These are phyloP conservation scores for Hebeloma cylindrosporum DNA, from an alignment of 768 basidiomycete genomes.

Conservation along the genomic window DNA sequence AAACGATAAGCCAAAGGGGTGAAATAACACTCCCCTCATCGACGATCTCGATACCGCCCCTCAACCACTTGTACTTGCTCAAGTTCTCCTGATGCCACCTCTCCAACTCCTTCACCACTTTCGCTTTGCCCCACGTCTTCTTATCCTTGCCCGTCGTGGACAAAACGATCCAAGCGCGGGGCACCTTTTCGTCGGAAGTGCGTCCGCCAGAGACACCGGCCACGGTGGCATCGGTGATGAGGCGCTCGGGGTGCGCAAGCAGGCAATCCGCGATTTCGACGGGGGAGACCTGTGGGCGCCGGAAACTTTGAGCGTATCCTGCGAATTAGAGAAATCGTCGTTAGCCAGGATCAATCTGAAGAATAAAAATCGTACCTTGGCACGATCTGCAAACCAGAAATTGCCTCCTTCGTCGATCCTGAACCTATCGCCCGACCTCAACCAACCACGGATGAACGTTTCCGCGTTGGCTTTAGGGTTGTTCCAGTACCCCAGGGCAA, in stretches of 20 bases:
- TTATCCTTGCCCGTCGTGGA: constrained; percentile 45
- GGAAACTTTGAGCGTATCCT: constrained; percentile 82
- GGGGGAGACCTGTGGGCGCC: constrained; percentile 80
- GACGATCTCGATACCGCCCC: constrained; percentile 70
- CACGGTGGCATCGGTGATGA: constrained; percentile 67
- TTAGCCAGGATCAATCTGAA: constrained; percentile 2
- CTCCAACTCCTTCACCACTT: constrained; percentile 49
- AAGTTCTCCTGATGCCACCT: constrained; percentile 61
- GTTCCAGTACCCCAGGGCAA: constrained; percentile 71
- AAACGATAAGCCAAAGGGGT: too few species aligned
- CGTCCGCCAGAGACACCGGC: constrained; percentile 74
- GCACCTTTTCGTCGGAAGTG: constrained; percentile 69
- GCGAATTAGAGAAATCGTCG: not conserved
- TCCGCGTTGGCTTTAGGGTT: constrained; percentile 65
- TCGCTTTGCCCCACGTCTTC: constrained; percentile 40
- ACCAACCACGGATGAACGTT: constrained; percentile 73
- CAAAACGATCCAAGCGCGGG: constrained; percentile 78
- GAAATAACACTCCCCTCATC: constrained; percentile 48
- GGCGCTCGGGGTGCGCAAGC: constrained; percentile 55
- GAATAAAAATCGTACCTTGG: constrained; percentile 49
- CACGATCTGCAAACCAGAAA: constrained; percentile 74
- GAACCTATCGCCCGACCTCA: constrained; percentile 74
- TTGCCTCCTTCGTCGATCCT: constrained; percentile 57
- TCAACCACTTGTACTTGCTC: constrained; percentile 75
- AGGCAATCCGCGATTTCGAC: constrained; percentile 73